Percentiles rank a stretch among this genome's conserved stretches.
phyloP scores from a whole-genome alignment of 2,329 filamentous ascomycete species.

The Aspergillus quadrilineatus region DNA sequence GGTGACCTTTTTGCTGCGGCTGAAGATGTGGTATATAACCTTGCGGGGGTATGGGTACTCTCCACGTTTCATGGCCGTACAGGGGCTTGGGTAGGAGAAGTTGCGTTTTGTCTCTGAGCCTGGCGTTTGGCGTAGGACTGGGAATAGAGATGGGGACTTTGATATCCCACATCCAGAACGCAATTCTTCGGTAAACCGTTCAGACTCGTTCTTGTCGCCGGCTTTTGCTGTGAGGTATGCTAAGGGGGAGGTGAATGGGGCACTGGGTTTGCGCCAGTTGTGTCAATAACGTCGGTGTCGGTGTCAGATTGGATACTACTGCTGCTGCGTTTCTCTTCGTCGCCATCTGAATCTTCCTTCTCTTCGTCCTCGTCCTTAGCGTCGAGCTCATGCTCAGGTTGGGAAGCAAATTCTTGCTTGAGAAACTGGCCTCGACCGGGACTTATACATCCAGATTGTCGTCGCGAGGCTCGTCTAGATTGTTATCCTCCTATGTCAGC shows the following conservation, averaged over 20 bases:
- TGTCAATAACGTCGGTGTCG: neutral
- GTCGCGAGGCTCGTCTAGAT: neutral
- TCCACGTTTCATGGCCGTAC: neutral
- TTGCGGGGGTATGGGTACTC: constrained; percentile 60
- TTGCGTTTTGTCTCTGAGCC: constrained; percentile 6
- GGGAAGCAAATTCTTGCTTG: neutral
- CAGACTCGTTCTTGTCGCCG: neutral
- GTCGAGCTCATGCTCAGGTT: neutral
- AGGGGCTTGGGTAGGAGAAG: constrained; percentile 10
- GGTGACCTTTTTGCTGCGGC: constrained; percentile 77
- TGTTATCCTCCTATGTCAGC: neutral
- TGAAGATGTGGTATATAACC: constrained; percentile 77
- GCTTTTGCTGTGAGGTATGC: neutral
- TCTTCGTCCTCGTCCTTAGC: neutral
- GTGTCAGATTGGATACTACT: neutral
- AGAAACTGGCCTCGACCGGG: neutral
- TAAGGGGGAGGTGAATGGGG: neutral
- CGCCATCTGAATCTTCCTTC: neutral
- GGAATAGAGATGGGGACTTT: neutral
- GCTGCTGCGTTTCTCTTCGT: neutral
- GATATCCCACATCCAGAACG: no score
- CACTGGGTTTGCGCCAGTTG: neutral
- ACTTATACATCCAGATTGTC: neutral
- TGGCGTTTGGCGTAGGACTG: neutral
- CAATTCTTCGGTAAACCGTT: no score